Base-by-base conservation (phyloP, 2,329 filamentous ascomycete genomes). In the Sporothrix mexicana region DNA sequence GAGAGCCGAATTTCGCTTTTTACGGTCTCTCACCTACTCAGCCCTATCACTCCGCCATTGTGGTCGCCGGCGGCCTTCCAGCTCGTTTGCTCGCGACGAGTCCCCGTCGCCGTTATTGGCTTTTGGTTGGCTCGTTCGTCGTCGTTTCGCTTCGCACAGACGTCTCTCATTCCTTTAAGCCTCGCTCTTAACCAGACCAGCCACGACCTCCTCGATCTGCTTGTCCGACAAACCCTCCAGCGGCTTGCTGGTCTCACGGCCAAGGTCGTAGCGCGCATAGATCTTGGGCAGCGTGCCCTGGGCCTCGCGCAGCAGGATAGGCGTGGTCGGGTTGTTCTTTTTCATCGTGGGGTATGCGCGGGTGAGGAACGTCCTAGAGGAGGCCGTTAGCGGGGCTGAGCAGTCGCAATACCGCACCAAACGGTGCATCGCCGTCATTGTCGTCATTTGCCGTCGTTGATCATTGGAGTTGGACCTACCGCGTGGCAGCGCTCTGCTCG, bases 261-360 rank as follows among this genome's bases (percentile, higher is more conserved):
- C 88, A 72, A 88, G 84, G 55, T 88, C 95, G 81, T 97, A 99
- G 90, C 96, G 88, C 77, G 95, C 95, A 83, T 92, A 98, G 76
- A 99, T 90, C 82, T 90, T 92, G 76, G 96, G 95, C 81, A 92
- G 85, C 71, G 93, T 93, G 79, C 93, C 94, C 78, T 89, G 85
- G 70, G 95, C 96, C 86, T 98, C 96, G 80, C 96, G 93, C 80
- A 99, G 91, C 86, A 99, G 87, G 83, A 99, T 98, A 71, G 96
- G 96, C 67, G 89, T 95, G 83, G 93, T 86, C 73, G 96, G 96
- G 86, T 99, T 99, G 88, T 95, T 93, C 88, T 97, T 97, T 90
- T 99, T 99, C 95, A 99, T 98, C 74, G 93, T 96, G 64, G 96
- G 96, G 84, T 99, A 99, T 77, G 94, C 91, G 81, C 93, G 90